Percentiles rank a stretch among this genome's conserved stretches.
phyloP scores from a whole-genome alignment of 352 stramenopile genomes.

The Globisporangium takayamanum region DNA sequence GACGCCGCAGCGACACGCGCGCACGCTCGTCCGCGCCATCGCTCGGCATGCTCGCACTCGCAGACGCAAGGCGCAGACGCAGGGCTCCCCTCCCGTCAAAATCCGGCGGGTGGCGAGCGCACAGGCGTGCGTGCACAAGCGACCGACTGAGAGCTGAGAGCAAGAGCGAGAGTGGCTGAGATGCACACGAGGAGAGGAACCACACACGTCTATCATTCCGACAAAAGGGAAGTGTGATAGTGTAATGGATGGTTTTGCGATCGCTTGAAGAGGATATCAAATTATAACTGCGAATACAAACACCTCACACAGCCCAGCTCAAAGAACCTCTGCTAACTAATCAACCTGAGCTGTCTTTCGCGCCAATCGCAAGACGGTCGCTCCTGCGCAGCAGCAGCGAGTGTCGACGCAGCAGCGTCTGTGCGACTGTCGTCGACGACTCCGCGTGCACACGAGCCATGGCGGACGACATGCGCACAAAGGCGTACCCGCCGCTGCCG shows the following conservation, averaged over 20 bases:
- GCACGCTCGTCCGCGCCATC: slow-evolving; percentile 12
- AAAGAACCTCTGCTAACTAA: too few relatives aligned
- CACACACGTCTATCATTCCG: too few relatives aligned
- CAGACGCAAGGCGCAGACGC: neutral
- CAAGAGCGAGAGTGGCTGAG: neutral
- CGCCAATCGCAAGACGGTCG: neutral
- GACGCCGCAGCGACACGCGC: slow-evolving; percentile 56
- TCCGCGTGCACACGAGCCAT: slow-evolving; percentile 1
- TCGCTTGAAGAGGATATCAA: too few relatives aligned
- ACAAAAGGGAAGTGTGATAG: too few relatives aligned
- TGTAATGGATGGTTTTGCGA: too few relatives aligned
- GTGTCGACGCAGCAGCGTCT: neutral
- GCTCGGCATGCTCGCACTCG: slow-evolving; percentile 3
- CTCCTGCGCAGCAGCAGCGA: neutral
- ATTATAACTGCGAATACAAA: too few relatives aligned
- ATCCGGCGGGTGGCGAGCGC: slow-evolving; percentile 3
- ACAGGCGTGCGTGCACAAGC: neutral
- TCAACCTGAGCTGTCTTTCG: neutral
- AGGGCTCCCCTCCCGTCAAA: slow-evolving; percentile 3
- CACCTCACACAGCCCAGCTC: too few relatives aligned
- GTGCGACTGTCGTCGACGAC: neutral
- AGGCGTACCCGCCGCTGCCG: slow-evolving; percentile 55
- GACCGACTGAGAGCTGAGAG: neutral
- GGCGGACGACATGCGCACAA: slow-evolving; percentile 48
- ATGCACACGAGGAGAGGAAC: neutral